Conservation (phyloP, 2,329 filamentous ascomycete species). For the Myotisia sp. region DNA sequence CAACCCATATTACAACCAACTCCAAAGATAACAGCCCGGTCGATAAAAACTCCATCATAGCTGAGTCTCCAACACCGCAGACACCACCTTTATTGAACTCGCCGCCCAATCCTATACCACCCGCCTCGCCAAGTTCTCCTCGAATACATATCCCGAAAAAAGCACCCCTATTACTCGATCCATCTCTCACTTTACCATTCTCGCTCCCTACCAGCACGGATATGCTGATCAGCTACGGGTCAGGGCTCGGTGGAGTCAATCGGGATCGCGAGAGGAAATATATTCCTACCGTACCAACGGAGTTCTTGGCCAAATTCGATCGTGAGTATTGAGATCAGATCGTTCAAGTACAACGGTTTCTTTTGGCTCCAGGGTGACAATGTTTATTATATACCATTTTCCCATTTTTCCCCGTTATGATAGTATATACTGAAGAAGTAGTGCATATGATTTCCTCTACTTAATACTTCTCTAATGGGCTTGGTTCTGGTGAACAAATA, state of each 20-base stretch:
- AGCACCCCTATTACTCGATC: constrained; percentile 56
- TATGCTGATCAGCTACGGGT: constrained; percentile 91
- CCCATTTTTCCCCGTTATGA: too few species aligned
- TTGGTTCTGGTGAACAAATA: too few species aligned
- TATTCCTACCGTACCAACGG: constrained; percentile 83
- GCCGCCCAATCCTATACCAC: neutral
- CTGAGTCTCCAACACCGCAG: constrained; percentile 7
- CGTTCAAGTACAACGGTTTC: too few species aligned
- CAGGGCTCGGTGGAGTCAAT: constrained; percentile 86
- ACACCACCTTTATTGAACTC: constrained; percentile 7
- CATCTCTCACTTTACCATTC: constrained; percentile 85
- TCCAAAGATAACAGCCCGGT: neutral
- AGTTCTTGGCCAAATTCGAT: constrained; percentile 83
- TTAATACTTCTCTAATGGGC: too few species aligned
- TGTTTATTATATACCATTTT: too few species aligned
- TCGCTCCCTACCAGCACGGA: constrained; percentile 90
- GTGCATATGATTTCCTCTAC: too few species aligned
- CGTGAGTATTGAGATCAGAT: constrained; percentile 19
- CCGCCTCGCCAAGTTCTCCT: constrained; percentile 7
- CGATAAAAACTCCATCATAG: constrained; percentile 1
- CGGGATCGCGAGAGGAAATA: constrained; percentile 86
- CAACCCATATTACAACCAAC: neutral
- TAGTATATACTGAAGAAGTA: too few species aligned
- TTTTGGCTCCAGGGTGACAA: too few species aligned
- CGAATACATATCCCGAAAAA: constrained; percentile 12